These are phyloP conservation scores for Lasiodiplodia gonubiensis DNA, from an alignment of 2,329 filamentous ascomycete species.

Conservation along the genomic window DNA sequence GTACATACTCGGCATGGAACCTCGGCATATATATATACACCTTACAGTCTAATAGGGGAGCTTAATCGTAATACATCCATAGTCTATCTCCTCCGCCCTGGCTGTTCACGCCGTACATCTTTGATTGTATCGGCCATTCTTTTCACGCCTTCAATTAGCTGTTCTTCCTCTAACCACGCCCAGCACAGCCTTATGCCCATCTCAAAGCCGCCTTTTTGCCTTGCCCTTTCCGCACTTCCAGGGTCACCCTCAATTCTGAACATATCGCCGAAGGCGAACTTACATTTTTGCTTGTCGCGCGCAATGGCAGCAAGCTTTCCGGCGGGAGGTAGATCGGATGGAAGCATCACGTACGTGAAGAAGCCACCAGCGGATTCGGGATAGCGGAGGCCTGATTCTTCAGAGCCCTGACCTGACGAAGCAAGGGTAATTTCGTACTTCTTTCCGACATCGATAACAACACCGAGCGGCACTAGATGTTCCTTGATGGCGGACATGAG, in stretches of 20 bases:
- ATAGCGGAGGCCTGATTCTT: constrained; percentile 39
- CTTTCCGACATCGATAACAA: constrained; percentile 38
- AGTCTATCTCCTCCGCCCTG: neutral
- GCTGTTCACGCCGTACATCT: constrained; percentile 8
- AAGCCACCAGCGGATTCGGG: constrained; percentile 74
- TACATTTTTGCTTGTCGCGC: constrained; percentile 66
- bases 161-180: constrained; percentile 68
- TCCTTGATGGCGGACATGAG: constrained; percentile 65
- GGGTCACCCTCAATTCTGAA: constrained; percentile 65
- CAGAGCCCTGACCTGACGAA: constrained; percentile 39
- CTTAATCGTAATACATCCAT: constrained; percentile 6
- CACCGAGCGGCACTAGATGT: constrained; percentile 67
- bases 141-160: constrained; percentile 69
- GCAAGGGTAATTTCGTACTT: neutral
- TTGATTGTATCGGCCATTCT: constrained; percentile 7
- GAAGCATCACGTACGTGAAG: constrained; percentile 75
- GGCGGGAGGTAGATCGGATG: constrained; percentile 62
- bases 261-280: constrained; percentile 70
- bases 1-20: neutral
- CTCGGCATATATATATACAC: neutral
- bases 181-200: constrained; percentile 70
- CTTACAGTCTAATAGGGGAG: neutral
- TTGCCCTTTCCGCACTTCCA: constrained; percentile 29
- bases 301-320: constrained; percentile 63
- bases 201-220: constrained; percentile 59